Evolutionary conservation across 2,329 filamentous ascomycete species (phyloP).

Genomic region (Orbilia blumenaviensis): DNA sequence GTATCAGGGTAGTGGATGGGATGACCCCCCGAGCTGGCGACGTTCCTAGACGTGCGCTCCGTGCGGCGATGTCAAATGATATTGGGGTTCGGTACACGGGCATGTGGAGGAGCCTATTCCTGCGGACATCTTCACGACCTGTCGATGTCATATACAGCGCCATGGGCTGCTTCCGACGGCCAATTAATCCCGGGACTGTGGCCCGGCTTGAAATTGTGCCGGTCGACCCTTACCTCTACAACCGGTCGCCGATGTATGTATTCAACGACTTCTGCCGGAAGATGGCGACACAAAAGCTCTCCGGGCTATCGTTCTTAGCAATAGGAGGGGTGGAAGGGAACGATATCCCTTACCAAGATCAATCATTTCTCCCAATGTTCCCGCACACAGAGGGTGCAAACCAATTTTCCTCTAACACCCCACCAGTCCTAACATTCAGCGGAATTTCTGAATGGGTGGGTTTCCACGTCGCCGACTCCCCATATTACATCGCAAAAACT

Average conservation of each 20-base stretch:
- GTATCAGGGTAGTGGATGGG: not conserved
- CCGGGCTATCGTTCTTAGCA: not conserved
- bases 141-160: not conserved
- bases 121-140: not conserved
- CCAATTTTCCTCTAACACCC: not conserved
- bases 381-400: not conserved
- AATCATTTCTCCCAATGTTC: constrained; percentile 1
- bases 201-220: too few relatives aligned
- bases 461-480: constrained; percentile 4
- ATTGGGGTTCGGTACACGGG: not conserved
- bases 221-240: not conserved
- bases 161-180: not conserved
- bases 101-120: not conserved
- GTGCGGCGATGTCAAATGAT: not conserved
- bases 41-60: not conserved
- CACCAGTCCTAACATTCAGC: not conserved
- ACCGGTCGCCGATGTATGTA: not conserved
- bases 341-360: not conserved
- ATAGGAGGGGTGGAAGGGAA: constrained; percentile 6
- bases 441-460: not conserved
- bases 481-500: not conserved
- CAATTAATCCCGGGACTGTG: not conserved
- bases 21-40: not conserved
- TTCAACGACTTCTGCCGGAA: constrained; percentile 13
- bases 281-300: not conserved